These are phyloP conservation scores for Arthrobotrys sinensis DNA, from an alignment of 2,329 filamentous ascomycete species.

Conservation along the genomic window DNA sequence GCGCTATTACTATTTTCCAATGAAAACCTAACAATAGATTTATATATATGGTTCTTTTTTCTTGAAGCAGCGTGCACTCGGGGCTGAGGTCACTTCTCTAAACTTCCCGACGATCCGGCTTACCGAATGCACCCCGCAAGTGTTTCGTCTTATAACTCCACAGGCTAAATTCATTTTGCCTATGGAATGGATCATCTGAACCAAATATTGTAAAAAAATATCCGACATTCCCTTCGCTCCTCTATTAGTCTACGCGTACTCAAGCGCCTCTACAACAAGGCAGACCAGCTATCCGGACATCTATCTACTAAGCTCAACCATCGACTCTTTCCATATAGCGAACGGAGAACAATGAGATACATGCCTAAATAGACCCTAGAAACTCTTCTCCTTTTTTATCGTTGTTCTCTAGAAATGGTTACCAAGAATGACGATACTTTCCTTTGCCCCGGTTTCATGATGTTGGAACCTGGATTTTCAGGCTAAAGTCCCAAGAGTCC, in stretches of 20 bases:
- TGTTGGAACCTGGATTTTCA: slow-evolving; percentile 21
- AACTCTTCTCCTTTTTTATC: neutral
- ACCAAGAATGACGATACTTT: neutral
- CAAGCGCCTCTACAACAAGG: neutral
- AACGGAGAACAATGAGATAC: slow-evolving; percentile 15
- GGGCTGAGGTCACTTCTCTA: neutral
- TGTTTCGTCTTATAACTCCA: slow-evolving; percentile 28
- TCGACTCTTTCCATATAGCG: neutral
- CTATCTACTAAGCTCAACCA: neutral
- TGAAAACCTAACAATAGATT: neutral
- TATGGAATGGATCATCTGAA: slow-evolving; percentile 13
- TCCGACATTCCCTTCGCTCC: neutral
- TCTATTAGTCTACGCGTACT: neutral
- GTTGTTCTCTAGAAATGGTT: neutral
- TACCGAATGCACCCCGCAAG: slow-evolving; percentile 52
- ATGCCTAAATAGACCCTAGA: slow-evolving; percentile 34
- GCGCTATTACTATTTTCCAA: neutral
- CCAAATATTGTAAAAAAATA: neutral
- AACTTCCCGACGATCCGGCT: slow-evolving; percentile 54
- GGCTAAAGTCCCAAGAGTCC: slow-evolving; percentile 36
- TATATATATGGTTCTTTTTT: neutral
- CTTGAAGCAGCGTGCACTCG: neutral
- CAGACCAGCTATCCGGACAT: neutral
- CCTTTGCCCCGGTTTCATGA: slow-evolving; percentile 39
- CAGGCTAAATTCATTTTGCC: slow-evolving; percentile 56